Evolutionary conservation across 1,284 basidiomycete species (phyloP).

Genomic region (Heterobasidion occidentale): DNA sequence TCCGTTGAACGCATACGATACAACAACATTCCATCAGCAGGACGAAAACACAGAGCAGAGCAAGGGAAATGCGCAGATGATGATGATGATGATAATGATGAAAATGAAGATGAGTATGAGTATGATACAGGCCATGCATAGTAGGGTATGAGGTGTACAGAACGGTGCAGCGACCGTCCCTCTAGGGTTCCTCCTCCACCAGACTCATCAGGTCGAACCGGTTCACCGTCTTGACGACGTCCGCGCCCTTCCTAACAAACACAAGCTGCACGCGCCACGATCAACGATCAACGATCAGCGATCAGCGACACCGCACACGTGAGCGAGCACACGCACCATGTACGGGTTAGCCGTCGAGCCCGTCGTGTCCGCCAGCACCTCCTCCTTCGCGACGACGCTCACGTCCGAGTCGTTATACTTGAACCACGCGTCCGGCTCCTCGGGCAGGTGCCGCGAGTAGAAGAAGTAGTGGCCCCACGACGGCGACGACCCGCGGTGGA

Average conservation of each 20-base stretch:
- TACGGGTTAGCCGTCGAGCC: slow-evolving; percentile 79
- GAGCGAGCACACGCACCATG: slow-evolving; percentile 41
- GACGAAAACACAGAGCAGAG: no score
- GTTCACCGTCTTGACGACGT: slow-evolving; percentile 73
- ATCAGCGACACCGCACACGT: no score
- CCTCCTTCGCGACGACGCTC: slow-evolving; percentile 61
- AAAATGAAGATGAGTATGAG: no score
- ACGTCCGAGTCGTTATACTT: slow-evolving; percentile 93
- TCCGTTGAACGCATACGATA: no score
- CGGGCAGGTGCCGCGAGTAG: slow-evolving; percentile 76
- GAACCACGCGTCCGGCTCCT: slow-evolving; percentile 79
- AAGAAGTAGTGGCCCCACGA: slow-evolving; percentile 88
- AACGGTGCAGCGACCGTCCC: no score
- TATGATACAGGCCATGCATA: no score
- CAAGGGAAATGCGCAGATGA: no score
- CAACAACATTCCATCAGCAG: no score
- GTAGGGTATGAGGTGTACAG: no score
- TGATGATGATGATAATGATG: no score
- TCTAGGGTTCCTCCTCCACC: no score
- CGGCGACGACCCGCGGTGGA: slow-evolving; percentile 84
- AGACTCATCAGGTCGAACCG: slow-evolving; percentile 20
- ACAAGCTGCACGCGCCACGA: slow-evolving; percentile 45
- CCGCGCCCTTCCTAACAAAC: slow-evolving; percentile 67
- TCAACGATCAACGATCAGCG: no score
- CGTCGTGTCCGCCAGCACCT: slow-evolving; percentile 74